A percentile compares a stretch with the other conserved stretches of the same genome.
These are phyloP conservation scores for Aspergillus puulaauensis DNA, from an alignment of 2,329 filamentous ascomycete species.

Conservation along the genomic window DNA sequence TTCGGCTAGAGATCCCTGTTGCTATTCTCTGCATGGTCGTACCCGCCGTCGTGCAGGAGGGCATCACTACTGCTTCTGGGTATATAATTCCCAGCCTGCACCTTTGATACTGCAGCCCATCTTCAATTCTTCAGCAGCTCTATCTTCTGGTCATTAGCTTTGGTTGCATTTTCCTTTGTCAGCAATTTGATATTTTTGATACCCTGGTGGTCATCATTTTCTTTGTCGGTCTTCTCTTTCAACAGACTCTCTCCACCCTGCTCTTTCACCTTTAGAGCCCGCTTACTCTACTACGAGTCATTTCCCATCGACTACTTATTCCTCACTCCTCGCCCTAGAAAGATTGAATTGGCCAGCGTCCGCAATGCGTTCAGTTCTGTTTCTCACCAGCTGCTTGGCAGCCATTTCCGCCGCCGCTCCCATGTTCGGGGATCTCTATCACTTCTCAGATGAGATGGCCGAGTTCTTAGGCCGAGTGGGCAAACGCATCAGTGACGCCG, in stretches of 20 bases:
- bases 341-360: slow-evolving; percentile 6
- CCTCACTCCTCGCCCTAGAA: background rate
- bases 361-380: slow-evolving; percentile 23
- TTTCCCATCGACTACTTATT: background rate
- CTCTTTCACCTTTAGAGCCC: background rate
- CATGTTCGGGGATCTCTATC: slow-evolving; percentile 32
- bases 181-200: background rate
- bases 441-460: slow-evolving; percentile 41
- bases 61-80: background rate
- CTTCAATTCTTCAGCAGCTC: slow-evolving; percentile 8
- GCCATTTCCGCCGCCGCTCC: slow-evolving; percentile 37
- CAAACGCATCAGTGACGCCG: slow-evolving; percentile 35
- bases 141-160: background rate
- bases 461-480: slow-evolving; percentile 42
- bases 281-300: background rate
- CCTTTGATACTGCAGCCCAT: background rate
- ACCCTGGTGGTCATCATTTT: slow-evolving; percentile 8
- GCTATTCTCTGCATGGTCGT: slow-evolving; percentile 10
- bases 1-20: slow-evolving; percentile 10
- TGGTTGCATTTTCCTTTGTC: slow-evolving; percentile 3
- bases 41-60: slow-evolving; percentile 9
- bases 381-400: slow-evolving; percentile 31
- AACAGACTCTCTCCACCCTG: slow-evolving; percentile 1
- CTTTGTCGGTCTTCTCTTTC: background rate
- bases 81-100: slow-evolving; percentile 11